phyloP scores from a whole-genome alignment of 371 early-diverging fungal species.

The Rhizopus sp. region DNA sequence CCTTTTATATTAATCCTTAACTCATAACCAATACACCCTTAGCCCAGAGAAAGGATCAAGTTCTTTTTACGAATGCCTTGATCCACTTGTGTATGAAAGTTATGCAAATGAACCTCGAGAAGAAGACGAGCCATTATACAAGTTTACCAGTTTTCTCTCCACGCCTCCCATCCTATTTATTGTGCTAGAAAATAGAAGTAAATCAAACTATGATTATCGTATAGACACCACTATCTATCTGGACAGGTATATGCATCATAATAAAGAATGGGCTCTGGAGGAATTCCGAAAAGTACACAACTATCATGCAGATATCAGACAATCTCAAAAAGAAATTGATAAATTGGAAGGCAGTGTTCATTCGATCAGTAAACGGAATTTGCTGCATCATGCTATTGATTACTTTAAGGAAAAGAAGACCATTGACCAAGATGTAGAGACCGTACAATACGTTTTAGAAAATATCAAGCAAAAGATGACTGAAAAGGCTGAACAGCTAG shows the following conservation, averaged over 20 bases:
- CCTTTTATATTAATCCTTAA: conserved; percentile 11
- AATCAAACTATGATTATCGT: conserved; percentile 11
- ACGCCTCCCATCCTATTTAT: conserved; percentile 42
- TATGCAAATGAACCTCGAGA: conserved; percentile 11
- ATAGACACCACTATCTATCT: conserved; percentile 41
- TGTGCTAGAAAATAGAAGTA: conserved; percentile 28
- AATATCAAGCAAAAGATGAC: conserved; percentile 10
- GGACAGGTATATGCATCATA: conserved; percentile 42
- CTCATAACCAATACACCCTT: conserved; percentile 16
- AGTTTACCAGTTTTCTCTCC: conserved; percentile 37
- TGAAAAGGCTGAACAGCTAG: background rate
- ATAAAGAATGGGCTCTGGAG: conserved; percentile 25
- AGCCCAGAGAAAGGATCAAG: conserved; percentile 17
- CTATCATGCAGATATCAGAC: conserved; percentile 24
- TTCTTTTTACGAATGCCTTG: conserved; percentile 43
- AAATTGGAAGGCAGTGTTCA: conserved; percentile 9
- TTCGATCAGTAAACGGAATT: conserved; percentile 18
- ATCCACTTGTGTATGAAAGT: conserved; percentile 41
- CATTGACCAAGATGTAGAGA: background rate
- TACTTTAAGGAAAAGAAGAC: conserved; percentile 22
- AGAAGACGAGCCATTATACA: conserved; percentile 8
- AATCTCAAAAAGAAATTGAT: conserved; percentile 12
- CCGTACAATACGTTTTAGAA: conserved; percentile 4
- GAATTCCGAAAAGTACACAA: conserved; percentile 29
- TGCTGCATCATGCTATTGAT: conserved; percentile 17